Conservation (phyloP, 2,329 filamentous ascomycete species). For the Diaporthe longicolla region DNA sequence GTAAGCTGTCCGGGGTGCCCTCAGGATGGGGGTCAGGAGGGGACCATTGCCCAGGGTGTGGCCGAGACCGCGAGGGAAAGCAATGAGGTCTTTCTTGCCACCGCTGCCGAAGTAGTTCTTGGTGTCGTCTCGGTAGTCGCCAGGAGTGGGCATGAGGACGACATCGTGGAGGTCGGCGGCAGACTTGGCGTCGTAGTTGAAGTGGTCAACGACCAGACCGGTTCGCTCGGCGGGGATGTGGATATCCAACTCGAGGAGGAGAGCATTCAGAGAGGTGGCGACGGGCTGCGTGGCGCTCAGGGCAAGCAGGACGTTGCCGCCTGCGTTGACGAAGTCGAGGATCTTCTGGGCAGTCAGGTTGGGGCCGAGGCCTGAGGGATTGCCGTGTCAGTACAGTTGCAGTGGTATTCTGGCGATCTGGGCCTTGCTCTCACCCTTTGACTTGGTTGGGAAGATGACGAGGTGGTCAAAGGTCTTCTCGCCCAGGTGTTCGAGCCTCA, state of each 20-base stretch:
- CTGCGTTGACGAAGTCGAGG: slow-evolving; percentile 90
- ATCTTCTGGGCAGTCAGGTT: slow-evolving; percentile 88
- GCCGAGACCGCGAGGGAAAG: slow-evolving; percentile 85
- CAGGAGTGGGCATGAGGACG: slow-evolving; percentile 80
- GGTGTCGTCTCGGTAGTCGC: slow-evolving; percentile 74
- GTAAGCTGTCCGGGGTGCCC: slow-evolving; percentile 88
- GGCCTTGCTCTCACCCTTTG: slow-evolving; percentile 76
- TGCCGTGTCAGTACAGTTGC: background rate
- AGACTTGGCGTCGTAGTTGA: slow-evolving; percentile 86
- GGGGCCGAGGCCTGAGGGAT: slow-evolving; percentile 82
- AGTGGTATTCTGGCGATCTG: background rate
- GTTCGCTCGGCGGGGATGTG: slow-evolving; percentile 88
- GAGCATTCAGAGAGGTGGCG: slow-evolving; percentile 79
- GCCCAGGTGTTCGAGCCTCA: slow-evolving; percentile 87
- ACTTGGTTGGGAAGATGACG: slow-evolving; percentile 87
- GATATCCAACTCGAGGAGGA: slow-evolving; percentile 91
- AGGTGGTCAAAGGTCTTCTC: slow-evolving; percentile 93
- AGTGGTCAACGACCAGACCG: slow-evolving; percentile 92
- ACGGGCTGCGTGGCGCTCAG: slow-evolving; percentile 81
- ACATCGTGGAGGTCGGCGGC: slow-evolving; percentile 90
- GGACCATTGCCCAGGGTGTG: slow-evolving; percentile 85
- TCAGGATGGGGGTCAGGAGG: slow-evolving; percentile 84
- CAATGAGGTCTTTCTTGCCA: slow-evolving; percentile 71
- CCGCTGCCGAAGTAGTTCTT: slow-evolving; percentile 83
- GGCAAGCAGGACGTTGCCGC: slow-evolving; percentile 91